Conservation (phyloP, 768 basidiomycete genomes). For the Lactarius tabidus region DNA sequence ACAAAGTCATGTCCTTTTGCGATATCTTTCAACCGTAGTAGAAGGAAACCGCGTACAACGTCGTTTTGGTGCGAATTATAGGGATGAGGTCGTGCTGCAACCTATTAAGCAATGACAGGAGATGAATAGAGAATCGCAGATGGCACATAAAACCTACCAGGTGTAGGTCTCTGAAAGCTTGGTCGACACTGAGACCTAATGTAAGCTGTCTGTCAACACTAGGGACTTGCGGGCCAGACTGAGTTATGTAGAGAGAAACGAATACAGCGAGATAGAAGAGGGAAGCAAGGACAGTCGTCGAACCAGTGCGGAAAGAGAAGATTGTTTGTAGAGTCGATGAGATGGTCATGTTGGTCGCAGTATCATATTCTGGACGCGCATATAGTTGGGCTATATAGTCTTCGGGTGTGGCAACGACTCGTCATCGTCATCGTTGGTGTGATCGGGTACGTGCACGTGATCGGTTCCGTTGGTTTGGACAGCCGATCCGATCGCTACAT, state of each 20-base stretch:
- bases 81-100: slow-evolving; percentile 68
- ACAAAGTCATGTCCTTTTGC: slow-evolving; percentile 43
- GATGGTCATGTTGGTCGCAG: not conserved
- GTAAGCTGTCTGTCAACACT: slow-evolving; percentile 37
- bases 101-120: slow-evolving; percentile 35
- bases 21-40: slow-evolving; percentile 48
- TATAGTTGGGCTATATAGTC: not conserved
- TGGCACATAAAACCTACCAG: slow-evolving; percentile 32
- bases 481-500: not conserved
- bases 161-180: slow-evolving; percentile 58
- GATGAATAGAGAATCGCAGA: not conserved
- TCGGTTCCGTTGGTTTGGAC: not conserved
- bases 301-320: slow-evolving; percentile 17
- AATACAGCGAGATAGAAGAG: slow-evolving; percentile 21
- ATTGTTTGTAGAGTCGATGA: slow-evolving; percentile 2
- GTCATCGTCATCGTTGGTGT: not conserved
- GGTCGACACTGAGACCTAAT: slow-evolving; percentile 44
- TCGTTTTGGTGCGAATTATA: slow-evolving; percentile 79
- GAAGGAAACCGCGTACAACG: slow-evolving; percentile 54
- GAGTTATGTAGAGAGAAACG: slow-evolving; percentile 11
- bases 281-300: slow-evolving; percentile 11
- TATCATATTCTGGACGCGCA: not conserved
- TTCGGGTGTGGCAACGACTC: not conserved
- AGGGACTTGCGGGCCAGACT: slow-evolving; percentile 13
- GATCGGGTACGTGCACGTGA: not conserved